These are phyloP conservation scores for Pugionium cornutum DNA, from an alignment of 345 rosid species.

Conservation along the genomic window DNA sequence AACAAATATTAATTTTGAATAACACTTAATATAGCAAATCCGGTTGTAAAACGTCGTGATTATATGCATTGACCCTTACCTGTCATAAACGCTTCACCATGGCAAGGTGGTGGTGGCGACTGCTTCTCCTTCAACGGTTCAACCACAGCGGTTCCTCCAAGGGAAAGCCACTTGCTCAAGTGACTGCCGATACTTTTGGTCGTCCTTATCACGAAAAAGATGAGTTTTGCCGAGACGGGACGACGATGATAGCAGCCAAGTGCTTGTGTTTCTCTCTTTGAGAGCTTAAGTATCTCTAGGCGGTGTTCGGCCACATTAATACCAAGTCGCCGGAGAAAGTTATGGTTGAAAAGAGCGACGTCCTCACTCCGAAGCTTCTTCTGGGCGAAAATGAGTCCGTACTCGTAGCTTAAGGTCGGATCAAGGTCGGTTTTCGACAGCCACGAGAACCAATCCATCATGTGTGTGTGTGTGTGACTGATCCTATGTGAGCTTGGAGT, in stretches of 20 bases:
- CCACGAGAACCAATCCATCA: conserved; percentile 94
- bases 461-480: conserved; percentile 13
- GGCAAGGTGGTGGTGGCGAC: conserved; percentile 21
- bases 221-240: conserved; percentile 45
- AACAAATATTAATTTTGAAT: too few relatives aligned
- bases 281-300: conserved; percentile 74
- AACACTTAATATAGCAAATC: too few relatives aligned
- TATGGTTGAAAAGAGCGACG: conserved; percentile 71
- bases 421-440: conserved; percentile 62
- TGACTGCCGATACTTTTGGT: conserved; percentile 50
- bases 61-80: conserved; percentile 34
- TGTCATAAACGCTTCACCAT: conserved; percentile 31
- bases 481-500: background rate
- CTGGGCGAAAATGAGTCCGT: conserved; percentile 58
- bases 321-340: conserved; percentile 76
- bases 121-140: conserved; percentile 45
- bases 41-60: background rate
- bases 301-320: conserved; percentile 75
- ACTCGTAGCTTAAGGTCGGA: conserved; percentile 59
- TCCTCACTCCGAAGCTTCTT: conserved; percentile 74
- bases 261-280: conserved; percentile 46
- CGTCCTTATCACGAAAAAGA: conserved; percentile 45
- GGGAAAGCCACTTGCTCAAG: conserved; percentile 48
- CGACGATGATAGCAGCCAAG: conserved; percentile 8
- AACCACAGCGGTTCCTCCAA: conserved; percentile 35